Evolutionary conservation across 1,284 basidiomycete species (phyloP), one percentile per base, ranked within the genome.

Genomic region (Fistulina hepatica): DNA sequence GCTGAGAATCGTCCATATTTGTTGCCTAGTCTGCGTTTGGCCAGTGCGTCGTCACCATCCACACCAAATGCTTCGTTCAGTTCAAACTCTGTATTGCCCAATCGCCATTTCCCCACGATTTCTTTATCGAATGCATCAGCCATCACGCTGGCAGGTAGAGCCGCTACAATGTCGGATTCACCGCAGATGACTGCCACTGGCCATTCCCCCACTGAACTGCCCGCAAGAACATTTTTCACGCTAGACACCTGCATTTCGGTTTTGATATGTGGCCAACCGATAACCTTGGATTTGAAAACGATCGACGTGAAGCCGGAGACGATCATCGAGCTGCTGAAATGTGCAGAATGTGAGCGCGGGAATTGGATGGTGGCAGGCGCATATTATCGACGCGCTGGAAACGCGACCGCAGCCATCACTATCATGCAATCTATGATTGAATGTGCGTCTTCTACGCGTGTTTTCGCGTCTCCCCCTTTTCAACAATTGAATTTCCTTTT

Each of bases 351-450:
- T 25, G 68, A 69, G 40, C 58, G 66, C 31, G 68, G 63, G 20
- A 67, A 60, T 42, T 76, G 73, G 71, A 67, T 76, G 61, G 56
- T 67, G 11, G 67, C 71, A 7, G 72, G 56, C 10, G 69, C 62
- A 2, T 60, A 64, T 43, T 76, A 74, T 52, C 66, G 72, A 21
- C 56, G 69, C 16, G 58, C 48, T 22, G 64, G 65, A n/a, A 64
- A 69, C 39, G 47, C 61, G n/a, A 27, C 37, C 7, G 63, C 65
- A 28, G 71, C 73, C 2, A 56, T 67, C 19, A 48, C 50, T 3
- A 64, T 75, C 6, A 46, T 70, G 12, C 52, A 55, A 9, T 52
- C 57, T n/a, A 65, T 76, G 61, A 49, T 75, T 24, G 55, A 69
- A 54, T 65, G 73, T 73, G 39, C 46, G 47, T 43, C 11, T 13